Evolutionary conservation across 441 rosid genomes (phyloP).

Genomic region (Omphalea diandra): DNA sequence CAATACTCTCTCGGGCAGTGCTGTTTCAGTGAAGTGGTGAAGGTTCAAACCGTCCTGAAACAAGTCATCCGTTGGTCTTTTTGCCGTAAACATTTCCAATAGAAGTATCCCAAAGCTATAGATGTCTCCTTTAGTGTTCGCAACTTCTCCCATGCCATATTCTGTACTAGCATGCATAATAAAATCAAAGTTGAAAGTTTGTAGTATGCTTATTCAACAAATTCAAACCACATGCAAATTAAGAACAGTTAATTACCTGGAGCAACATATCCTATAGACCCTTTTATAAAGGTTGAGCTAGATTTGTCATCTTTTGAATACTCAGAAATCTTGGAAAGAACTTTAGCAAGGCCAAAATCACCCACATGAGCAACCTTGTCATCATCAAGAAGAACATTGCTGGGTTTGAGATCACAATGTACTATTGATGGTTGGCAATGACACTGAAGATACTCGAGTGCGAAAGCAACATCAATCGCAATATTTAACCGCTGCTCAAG

Average conservation of each 20-base stretch:
- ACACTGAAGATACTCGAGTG: slow-evolving; percentile 34
- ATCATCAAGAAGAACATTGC: slow-evolving; percentile 32
- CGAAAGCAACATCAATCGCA: slow-evolving; percentile 30
- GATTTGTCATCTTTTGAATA: background rate
- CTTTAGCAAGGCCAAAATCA: slow-evolving; percentile 17
- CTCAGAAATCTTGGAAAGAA: background rate
- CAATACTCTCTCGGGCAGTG: background rate
- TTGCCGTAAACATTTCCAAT: background rate
- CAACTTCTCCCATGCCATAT: background rate
- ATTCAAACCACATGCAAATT: no score
- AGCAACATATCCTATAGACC: background rate
- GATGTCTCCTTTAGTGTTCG: background rate
- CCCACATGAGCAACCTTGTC: slow-evolving; percentile 19
- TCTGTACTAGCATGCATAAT: background rate
- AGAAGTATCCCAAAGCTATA: background rate
- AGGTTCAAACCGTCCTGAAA: background rate
- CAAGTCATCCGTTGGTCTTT: background rate
- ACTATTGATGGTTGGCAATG: slow-evolving; percentile 24
- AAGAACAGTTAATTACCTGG: no score
- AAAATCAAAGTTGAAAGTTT: no score
- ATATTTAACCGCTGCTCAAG: slow-evolving; percentile 30
- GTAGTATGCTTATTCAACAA: no score
- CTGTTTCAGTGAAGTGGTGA: background rate
- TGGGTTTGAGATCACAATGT: no score
- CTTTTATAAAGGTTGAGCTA: background rate